Percentiles rank a stretch among this genome's conserved stretches.
phyloP scores from a whole-genome alignment of 2,329 filamentous ascomycete genomes.

The Rutstroemia sp. region DNA sequence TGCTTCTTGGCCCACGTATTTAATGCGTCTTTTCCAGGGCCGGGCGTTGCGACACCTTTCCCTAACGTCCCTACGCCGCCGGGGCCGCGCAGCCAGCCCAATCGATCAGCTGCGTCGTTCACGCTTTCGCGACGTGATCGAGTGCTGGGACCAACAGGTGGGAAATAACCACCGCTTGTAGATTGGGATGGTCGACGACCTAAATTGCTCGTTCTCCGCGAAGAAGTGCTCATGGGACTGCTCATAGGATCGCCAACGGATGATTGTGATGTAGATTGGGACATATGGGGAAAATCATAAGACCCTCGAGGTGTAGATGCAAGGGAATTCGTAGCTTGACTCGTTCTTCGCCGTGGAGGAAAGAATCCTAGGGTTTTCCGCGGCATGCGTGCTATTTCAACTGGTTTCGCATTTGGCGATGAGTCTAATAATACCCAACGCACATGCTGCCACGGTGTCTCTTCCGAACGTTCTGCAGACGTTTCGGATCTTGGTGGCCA shows the following conservation, averaged over 20 bases:
- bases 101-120: slow-evolving; percentile 33
- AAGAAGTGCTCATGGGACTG: slow-evolving; percentile 20
- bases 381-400: slow-evolving; percentile 81
- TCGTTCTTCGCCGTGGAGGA: slow-evolving; percentile 76
- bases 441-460: slow-evolving; percentile 77
- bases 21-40: slow-evolving; percentile 75
- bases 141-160: slow-evolving; percentile 20
- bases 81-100: slow-evolving; percentile 68
- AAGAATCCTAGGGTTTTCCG: slow-evolving; percentile 83
- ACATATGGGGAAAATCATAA: slow-evolving; percentile 19
- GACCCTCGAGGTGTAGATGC: slow-evolving; percentile 50
- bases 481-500: slow-evolving; percentile 23
- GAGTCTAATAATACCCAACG: slow-evolving; percentile 81
- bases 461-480: slow-evolving; percentile 27
- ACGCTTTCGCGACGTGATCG: slow-evolving; percentile 27
- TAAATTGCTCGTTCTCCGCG: slow-evolving; percentile 21
- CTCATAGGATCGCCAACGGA: slow-evolving; percentile 16
- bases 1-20: slow-evolving; percentile 81
- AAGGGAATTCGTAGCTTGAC: slow-evolving; percentile 53
- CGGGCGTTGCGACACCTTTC: slow-evolving; percentile 62
- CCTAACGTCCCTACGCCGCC: slow-evolving; percentile 82
- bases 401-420: slow-evolving; percentile 51
- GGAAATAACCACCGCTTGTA: slow-evolving; percentile 24
- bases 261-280: slow-evolving; percentile 15
- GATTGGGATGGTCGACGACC: slow-evolving; percentile 17